Conservation (phyloP, 2,329 filamentous ascomycete species). For the Lasiodiplodia hormozganensis region DNA sequence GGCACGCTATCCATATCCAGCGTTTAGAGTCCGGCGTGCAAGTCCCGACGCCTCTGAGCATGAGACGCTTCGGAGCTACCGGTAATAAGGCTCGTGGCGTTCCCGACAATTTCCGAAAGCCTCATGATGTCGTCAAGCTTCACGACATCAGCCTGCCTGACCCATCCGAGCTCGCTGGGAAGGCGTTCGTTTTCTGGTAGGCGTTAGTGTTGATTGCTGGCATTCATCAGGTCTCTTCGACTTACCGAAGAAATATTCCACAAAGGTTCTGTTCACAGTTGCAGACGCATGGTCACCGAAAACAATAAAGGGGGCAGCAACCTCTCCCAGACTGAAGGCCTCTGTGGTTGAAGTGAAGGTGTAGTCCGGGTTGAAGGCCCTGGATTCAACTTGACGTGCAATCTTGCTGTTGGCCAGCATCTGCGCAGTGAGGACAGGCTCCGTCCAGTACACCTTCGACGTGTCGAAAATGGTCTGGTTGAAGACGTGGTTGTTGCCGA, state of each 20-base stretch:
- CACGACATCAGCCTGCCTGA: conserved; percentile 31
- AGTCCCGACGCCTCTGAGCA: neutral
- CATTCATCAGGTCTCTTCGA: neutral
- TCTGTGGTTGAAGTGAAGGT: conserved; percentile 52
- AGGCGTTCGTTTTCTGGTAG: conserved; percentile 52
- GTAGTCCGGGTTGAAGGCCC: conserved; percentile 58
- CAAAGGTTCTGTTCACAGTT: conserved; percentile 49
- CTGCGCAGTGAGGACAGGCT: conserved; percentile 44
- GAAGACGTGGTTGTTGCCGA: conserved; percentile 61
- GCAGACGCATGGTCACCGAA: conserved; percentile 54
- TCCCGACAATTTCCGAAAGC: neutral
- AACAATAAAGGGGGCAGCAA: conserved; percentile 57
- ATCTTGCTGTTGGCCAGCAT: conserved; percentile 57
- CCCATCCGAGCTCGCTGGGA: conserved; percentile 51
- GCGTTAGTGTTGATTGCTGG: neutral
- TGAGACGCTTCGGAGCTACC: neutral
- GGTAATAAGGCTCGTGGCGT: conserved; percentile 6
- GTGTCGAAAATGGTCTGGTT: conserved; percentile 60
- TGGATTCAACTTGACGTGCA: conserved; percentile 53
- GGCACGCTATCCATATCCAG: neutral
- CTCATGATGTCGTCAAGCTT: conserved; percentile 31
- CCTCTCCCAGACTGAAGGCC: conserved; percentile 59
- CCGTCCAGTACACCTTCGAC: conserved; percentile 56
- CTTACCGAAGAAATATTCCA: conserved; percentile 58
- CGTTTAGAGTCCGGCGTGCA: neutral